Evolutionary conservation across 2,329 filamentous ascomycete genomes (phyloP).

Genomic region (Cercospora sp.): DNA sequence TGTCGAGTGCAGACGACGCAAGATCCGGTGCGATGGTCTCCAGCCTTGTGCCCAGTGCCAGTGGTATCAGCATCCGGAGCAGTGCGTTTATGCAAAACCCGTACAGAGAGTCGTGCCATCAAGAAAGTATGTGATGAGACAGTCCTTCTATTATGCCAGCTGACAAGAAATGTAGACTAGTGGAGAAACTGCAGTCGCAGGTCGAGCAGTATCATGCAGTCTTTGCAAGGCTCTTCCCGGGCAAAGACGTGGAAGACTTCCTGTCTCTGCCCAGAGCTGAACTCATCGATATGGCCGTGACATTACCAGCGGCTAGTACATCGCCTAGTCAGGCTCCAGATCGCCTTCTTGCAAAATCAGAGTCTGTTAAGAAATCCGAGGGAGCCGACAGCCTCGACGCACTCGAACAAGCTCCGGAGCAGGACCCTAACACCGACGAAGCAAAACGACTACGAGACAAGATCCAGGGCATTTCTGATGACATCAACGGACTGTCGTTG

Average conservation of each 20-base stretch:
- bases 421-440: conserved; percentile 68
- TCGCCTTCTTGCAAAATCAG: not conserved
- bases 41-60: conserved; percentile 81
- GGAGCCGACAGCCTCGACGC: conserved; percentile 56
- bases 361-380: conserved; percentile 46
- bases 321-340: conserved; percentile 33
- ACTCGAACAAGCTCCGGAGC: conserved; percentile 68
- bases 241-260: conserved; percentile 44
- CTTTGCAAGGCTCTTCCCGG: conserved; percentile 46
- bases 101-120: conserved; percentile 74
- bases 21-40: conserved; percentile 80
- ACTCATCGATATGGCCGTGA: conserved; percentile 48
- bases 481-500: conserved; percentile 37
- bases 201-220: conserved; percentile 50
- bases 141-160: not conserved
- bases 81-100: conserved; percentile 79
- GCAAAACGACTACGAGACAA: conserved; percentile 45
- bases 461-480: conserved; percentile 45
- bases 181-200: conserved; percentile 55
- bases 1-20: conserved; percentile 74
- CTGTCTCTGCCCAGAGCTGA: conserved; percentile 45
- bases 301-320: conserved; percentile 42
- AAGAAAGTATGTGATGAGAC: conserved; percentile 61
- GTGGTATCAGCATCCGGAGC: conserved; percentile 76
- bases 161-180: conserved; percentile 54